phyloP scores from a whole-genome alignment of 225 moss, liverwort and hornwort genomes.

The Physcomitrellopsis africana region DNA sequence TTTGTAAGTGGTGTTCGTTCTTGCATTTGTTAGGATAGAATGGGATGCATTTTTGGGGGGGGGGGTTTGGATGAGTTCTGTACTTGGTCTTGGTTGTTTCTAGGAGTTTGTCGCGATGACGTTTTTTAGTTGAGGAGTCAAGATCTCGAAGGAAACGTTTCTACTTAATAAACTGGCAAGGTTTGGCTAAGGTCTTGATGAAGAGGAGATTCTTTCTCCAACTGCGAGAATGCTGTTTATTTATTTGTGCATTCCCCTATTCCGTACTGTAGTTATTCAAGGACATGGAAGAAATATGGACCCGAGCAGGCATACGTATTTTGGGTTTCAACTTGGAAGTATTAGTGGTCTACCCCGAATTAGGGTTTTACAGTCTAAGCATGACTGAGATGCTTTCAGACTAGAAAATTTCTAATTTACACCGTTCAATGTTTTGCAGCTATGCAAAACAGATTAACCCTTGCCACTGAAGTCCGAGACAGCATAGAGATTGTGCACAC shows the following conservation, averaged over 20 bases:
- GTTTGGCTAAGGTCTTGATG: slow-evolving; percentile 15
- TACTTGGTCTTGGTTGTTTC: background rate
- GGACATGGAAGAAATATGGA: slow-evolving; percentile 13
- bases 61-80: background rate
- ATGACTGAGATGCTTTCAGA: background rate
- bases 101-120: background rate
- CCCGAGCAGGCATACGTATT: background rate
- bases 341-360: background rate
- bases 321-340: slow-evolving; percentile 31
- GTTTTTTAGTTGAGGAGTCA: background rate
- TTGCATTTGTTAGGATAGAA: background rate
- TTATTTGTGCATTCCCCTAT: background rate
- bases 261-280: background rate
- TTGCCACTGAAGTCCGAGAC: slow-evolving; percentile 99
- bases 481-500: slow-evolving; percentile 99
- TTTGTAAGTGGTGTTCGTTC: slow-evolving; percentile 39
- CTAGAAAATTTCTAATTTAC: background rate
- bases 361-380: slow-evolving; percentile 28
- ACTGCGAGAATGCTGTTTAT: background rate
- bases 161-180: too few species aligned
- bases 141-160: background rate
- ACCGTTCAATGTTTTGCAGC: slow-evolving; percentile 51
- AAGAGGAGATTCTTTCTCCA: background rate
- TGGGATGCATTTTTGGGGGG: background rate
- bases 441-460: slow-evolving; percentile 89